Evolutionary conservation across 179 eudicot genomes (phyloP).

Genomic region (Sideroxylon spinosum): DNA sequence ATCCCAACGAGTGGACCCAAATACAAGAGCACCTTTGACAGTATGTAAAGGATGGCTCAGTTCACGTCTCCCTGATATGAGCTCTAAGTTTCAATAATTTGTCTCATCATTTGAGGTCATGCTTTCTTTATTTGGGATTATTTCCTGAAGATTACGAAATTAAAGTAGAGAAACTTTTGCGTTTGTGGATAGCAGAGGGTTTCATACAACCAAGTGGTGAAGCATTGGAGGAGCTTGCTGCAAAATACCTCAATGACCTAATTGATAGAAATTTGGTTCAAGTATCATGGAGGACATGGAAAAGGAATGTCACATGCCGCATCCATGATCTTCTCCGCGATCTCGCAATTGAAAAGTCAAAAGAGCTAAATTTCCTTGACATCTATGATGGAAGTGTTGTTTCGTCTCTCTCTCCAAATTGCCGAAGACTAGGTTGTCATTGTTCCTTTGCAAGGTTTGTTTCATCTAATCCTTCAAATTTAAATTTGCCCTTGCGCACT

Average conservation of each 20-base stretch:
- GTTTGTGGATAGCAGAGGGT: neutral
- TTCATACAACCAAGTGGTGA: neutral
- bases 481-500: no score
- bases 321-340: neutral
- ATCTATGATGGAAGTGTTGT: neutral
- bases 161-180: neutral
- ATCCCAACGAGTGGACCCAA: neutral
- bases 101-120: neutral
- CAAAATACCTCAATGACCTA: neutral
- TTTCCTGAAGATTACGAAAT: neutral
- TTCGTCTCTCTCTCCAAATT: neutral
- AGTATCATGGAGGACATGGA: neutral
- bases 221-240: neutral
- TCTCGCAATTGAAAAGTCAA: slow-evolving; percentile 4
- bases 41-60: neutral
- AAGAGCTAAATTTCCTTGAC: neutral
- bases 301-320: neutral
- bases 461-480: neutral
- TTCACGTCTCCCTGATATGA: neutral
- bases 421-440: neutral
- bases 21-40: neutral
- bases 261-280: neutral
- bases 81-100: neutral
- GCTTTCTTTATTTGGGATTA: no score
- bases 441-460: neutral